These are phyloP conservation scores for Pezicula radicicola DNA, from an alignment of 2,329 filamentous ascomycete species.

Conservation along the genomic window DNA sequence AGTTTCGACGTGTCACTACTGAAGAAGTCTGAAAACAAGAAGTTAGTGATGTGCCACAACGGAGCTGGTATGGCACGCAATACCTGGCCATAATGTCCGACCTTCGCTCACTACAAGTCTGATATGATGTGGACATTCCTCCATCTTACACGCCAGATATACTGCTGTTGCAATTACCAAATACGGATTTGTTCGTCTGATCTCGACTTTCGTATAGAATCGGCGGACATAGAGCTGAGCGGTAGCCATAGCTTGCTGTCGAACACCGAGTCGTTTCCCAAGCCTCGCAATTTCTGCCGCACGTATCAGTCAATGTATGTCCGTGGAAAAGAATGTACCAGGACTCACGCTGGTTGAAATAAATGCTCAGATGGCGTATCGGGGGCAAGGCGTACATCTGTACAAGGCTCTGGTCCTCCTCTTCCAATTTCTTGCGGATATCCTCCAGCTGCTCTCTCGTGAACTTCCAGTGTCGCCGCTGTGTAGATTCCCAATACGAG, in stretches of 20 bases:
- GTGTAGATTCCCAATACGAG: constrained; percentile 96
- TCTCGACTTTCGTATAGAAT: constrained; percentile 88
- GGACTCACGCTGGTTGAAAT: constrained; percentile 79
- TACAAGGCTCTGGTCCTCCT: constrained; percentile 70
- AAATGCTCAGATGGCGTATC: constrained; percentile 79
- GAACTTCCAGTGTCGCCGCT: constrained; percentile 88
- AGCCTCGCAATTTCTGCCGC: constrained; percentile 74
- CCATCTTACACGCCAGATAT: constrained; percentile 96
- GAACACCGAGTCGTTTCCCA: constrained; percentile 76
- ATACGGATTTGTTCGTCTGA: constrained; percentile 90
- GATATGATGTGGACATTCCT: constrained; percentile 96
- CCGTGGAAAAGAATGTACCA: not conserved
- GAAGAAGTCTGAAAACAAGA: constrained; percentile 49
- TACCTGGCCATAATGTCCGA: constrained; percentile 76
- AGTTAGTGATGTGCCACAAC: constrained; percentile 7
- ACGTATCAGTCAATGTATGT: constrained; percentile 3
- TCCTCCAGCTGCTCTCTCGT: constrained; percentile 75
- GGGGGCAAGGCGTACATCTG: constrained; percentile 82
- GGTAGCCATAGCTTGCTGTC: constrained; percentile 91
- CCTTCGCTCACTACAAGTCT: constrained; percentile 85
- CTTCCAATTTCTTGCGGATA: constrained; percentile 73
- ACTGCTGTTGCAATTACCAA: constrained; percentile 89
- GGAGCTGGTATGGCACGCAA: constrained; percentile 11
- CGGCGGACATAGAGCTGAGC: constrained; percentile 93
- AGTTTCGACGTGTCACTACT: constrained; percentile 64